Conservation (phyloP, 2,329 filamentous ascomycete species). For the Nothomitra cinnamomea region DNA sequence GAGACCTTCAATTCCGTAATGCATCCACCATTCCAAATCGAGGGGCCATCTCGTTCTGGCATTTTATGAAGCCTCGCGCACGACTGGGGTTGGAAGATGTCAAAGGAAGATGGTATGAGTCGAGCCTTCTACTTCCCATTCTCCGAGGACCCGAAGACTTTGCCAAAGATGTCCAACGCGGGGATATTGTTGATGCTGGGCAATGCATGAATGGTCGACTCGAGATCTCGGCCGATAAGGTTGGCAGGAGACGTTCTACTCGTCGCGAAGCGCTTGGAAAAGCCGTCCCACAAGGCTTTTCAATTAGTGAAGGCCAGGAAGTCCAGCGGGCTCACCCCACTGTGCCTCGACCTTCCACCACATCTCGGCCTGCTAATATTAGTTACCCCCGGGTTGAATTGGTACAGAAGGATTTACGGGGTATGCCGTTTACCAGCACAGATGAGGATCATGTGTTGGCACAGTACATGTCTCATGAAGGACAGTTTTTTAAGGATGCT, state of each 20-base stretch:
- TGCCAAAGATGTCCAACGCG: constrained; percentile 20
- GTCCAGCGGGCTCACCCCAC: too few species aligned
- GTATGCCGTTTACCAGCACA: too few species aligned
- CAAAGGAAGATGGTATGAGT: constrained; percentile 45
- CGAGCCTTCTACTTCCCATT: constrained; percentile 29
- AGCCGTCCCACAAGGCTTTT: constrained; percentile 1
- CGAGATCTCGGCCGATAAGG: constrained; percentile 18
- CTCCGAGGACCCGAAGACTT: constrained; percentile 18
- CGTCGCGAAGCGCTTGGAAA: constrained; percentile 25
- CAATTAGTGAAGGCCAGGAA: not conserved
- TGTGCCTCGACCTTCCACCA: too few species aligned
- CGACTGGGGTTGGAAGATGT: constrained; percentile 29
- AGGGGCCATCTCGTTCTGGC: constrained; percentile 25
- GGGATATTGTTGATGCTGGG: constrained; percentile 24
- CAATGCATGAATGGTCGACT: constrained; percentile 30
- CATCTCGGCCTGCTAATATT: too few species aligned
- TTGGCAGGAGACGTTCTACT: constrained; percentile 17
- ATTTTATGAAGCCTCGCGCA: constrained; percentile 19
- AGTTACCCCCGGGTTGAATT: too few species aligned
- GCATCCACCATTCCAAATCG: constrained; percentile 22
- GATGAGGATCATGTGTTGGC: too few species aligned
- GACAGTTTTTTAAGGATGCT: too few species aligned
- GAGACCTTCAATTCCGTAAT: constrained; percentile 34
- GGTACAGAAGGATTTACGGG: too few species aligned
- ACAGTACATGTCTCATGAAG: too few species aligned